A percentile compares a stretch with the other conserved stretches of the same genome.
Conservation (phyloP, 306 rosid genomes). For the Senna siamea region DNA sequence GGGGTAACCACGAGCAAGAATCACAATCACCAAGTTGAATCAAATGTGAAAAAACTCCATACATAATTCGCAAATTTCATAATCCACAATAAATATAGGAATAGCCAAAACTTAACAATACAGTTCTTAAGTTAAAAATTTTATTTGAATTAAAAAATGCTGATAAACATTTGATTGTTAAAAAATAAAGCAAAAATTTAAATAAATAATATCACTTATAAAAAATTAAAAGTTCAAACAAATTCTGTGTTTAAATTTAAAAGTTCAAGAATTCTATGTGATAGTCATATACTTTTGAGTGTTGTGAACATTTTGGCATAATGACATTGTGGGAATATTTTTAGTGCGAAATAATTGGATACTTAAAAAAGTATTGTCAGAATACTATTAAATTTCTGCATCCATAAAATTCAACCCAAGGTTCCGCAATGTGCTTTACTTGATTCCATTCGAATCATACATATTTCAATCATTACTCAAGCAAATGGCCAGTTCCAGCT, state of each 20-base stretch:
- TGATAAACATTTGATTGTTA: too few relatives aligned
- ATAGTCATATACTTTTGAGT: too few relatives aligned
- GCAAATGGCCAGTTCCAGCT: background rate
- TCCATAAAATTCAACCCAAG: background rate
- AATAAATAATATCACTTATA: too few relatives aligned
- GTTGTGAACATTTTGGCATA: too few relatives aligned
- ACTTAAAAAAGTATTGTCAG: background rate
- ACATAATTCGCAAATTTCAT: background rate
- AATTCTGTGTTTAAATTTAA: too few relatives aligned
- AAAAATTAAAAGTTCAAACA: too few relatives aligned
- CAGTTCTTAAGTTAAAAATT: too few relatives aligned
- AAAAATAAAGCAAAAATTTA: too few relatives aligned
- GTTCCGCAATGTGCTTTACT: background rate
- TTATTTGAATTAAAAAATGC: too few relatives aligned
- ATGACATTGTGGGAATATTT: background rate
- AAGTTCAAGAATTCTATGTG: too few relatives aligned
- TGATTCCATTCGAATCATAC: conserved; percentile 5
- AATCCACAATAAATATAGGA: background rate
- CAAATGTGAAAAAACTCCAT: conserved; percentile 20
- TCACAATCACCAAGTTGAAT: conserved; percentile 26
- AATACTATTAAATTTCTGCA: background rate
- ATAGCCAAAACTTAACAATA: conserved; percentile 37
- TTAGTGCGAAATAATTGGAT: background rate
- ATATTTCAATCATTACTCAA: background rate
- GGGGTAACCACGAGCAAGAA: background rate